phyloP scores from a whole-genome alignment of 2,329 filamentous ascomycete genomes.

The Aspergillus pseudotamarii region DNA sequence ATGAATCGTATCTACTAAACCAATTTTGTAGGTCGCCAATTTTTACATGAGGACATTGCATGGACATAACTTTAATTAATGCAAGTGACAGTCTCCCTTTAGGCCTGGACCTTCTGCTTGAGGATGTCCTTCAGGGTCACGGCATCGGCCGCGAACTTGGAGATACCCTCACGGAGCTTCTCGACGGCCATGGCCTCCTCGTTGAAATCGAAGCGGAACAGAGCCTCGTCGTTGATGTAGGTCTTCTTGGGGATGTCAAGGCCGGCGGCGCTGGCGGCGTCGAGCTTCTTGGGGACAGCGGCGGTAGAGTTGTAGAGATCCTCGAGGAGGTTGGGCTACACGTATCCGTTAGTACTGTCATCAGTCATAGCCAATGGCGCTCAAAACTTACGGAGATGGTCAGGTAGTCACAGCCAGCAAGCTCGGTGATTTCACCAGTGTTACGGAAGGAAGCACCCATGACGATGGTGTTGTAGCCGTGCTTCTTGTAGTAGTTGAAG shows the following conservation, averaged over 20 bases:
- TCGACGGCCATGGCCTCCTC: slow-evolving; percentile 99
- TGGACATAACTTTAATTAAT: slow-evolving; percentile 6
- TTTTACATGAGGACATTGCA: slow-evolving; percentile 24
- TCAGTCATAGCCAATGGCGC: not conserved
- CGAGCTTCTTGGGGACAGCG: slow-evolving; percentile 88
- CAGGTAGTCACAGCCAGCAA: slow-evolving; percentile 97
- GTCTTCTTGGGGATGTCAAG: slow-evolving; percentile 83
- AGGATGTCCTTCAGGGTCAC: slow-evolving; percentile 91
- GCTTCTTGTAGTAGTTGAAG: slow-evolving; percentile 99
- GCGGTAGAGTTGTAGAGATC: slow-evolving; percentile 84
- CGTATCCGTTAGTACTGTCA: slow-evolving; percentile 19
- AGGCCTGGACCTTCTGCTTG: slow-evolving; percentile 74
- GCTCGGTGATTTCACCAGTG: slow-evolving; percentile 93
- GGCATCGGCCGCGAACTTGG: slow-evolving; percentile 97
- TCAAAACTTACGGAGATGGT: slow-evolving; percentile 79
- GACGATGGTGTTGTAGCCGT: slow-evolving; percentile 97
- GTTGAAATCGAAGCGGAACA: slow-evolving; percentile 99
- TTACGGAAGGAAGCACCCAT: slow-evolving; percentile 99
- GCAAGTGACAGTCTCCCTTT: slow-evolving; percentile 20
- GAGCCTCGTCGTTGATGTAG: slow-evolving; percentile 86
- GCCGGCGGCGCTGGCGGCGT: slow-evolving; percentile 64
- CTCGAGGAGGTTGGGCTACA: slow-evolving; percentile 86
- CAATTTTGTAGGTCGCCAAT: slow-evolving; percentile 27
- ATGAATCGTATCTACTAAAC: slow-evolving; percentile 29
- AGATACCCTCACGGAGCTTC: slow-evolving; percentile 99